Conservation (phyloP, 805 yeast genomes). For the Ogataea saltuana region DNA sequence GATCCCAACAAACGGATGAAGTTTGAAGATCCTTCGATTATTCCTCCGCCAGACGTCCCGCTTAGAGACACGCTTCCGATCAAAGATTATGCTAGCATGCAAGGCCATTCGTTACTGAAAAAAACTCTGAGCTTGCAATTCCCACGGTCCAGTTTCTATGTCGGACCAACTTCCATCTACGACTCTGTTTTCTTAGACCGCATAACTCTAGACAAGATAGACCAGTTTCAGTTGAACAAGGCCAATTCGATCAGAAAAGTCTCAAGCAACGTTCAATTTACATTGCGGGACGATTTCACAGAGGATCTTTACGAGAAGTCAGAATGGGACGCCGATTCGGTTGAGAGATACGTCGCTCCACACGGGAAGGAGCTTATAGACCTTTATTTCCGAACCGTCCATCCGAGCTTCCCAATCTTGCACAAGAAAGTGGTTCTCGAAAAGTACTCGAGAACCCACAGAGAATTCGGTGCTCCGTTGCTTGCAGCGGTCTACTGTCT, state of each 20-base stretch:
- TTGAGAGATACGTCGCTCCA: conserved; percentile 87
- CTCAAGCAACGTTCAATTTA: conserved; percentile 71
- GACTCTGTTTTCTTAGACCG: conserved; percentile 70
- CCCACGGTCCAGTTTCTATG: conserved; percentile 85
- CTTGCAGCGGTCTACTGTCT: conserved; percentile 87
- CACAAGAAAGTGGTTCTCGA: conserved; percentile 91
- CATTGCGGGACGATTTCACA: conserved; percentile 77
- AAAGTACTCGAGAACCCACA: conserved; percentile 84
- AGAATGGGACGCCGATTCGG: conserved; percentile 76
- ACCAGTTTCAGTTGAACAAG: conserved; percentile 74
- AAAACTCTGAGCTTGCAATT: conserved; percentile 76
- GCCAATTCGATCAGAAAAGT: conserved; percentile 75
- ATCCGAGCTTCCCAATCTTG: conserved; percentile 87
- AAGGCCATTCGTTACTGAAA: conserved; percentile 62
- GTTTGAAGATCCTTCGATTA: conserved; percentile 37
- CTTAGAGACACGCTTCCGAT: conserved; percentile 59
- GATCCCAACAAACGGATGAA: conserved; percentile 32
- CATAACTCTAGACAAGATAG: conserved; percentile 66
- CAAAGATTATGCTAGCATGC: conserved; percentile 65
- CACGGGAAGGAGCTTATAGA: conserved; percentile 82
- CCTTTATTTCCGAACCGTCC: conserved; percentile 79
- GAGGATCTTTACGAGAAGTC: conserved; percentile 66
- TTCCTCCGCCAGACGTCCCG: conserved; percentile 40
- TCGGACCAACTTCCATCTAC: conserved; percentile 85
- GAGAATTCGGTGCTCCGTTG: conserved; percentile 89